Base-by-base conservation (phyloP, 768 basidiomycete genomes). In the Suillus clintonianus region DNA sequence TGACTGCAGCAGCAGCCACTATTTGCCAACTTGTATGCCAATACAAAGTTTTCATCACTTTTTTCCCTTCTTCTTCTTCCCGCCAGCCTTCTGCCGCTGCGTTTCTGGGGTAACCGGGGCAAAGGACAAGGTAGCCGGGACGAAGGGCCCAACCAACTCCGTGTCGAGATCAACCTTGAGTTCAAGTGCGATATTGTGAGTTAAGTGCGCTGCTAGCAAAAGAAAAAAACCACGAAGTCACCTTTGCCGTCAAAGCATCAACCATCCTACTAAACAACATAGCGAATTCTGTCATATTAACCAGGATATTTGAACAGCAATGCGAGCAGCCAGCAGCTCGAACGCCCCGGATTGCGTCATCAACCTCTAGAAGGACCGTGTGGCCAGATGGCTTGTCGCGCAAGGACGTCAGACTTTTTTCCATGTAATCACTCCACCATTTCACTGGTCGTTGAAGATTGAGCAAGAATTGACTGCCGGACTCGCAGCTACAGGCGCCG, bases 391-490 rank as follows among this genome's bases (percentile, higher is more conserved):
- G 64, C 24, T 43, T 65, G 27, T 65, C 50, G 4, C 22, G 13
- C 65, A 65, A 56, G 14, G 65, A 58, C 8, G 24, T 19, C 22
- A 39, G 27, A 11, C 24, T 41, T 19, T 27, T 37, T 13, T 60
- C 48, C 65, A 65, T 66, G 41, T 65, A 65, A 22, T 61, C 56
- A 37, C 30, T 27, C 64, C 64, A 65, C 64, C 64, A 65, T 36
- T 57, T 39, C 19, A 39, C 30, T 17, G 50, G 53, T 39, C 22
- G 24, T 10, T 51, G 39, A 30, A 32, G 27, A 41, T 48, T n/a
- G 62, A 53, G 47, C 45, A 55, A 22, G 27, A 36, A 61, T 30
- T 24, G 14, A n/a, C n/a, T 27, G 22, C 60, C 7, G 17, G 53
- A 30, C 22, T 34, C 53, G 62, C 62, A 63, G 11, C 5, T 4